Evolutionary conservation across 1,284 basidiomycete species (phyloP).

Genomic region (Ceratobasidium sp.): DNA sequence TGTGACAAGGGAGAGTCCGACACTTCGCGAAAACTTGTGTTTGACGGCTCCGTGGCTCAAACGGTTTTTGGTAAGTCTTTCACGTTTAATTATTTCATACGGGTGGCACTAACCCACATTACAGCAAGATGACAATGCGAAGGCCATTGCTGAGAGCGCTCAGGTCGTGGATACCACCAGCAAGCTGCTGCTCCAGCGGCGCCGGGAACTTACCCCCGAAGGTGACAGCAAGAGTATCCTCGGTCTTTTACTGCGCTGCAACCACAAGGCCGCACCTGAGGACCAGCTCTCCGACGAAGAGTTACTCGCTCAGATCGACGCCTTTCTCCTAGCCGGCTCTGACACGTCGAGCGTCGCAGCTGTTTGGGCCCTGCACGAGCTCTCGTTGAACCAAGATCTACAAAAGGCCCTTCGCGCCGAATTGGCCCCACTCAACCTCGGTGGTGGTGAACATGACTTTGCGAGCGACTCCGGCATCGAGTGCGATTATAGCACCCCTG

Average conservation of each 20-base stretch:
- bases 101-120: constrained; percentile 39
- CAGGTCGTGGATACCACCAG: constrained; percentile 63
- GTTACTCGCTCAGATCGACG: constrained; percentile 81
- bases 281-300: constrained; percentile 76
- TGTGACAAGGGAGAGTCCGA: constrained; percentile 71
- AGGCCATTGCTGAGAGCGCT: constrained; percentile 58
- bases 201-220: constrained; percentile 18
- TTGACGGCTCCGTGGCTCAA: constrained; percentile 70
- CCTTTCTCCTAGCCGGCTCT: constrained; percentile 79
- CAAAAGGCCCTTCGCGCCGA: constrained; percentile 73
- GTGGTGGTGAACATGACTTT: constrained; percentile 52
- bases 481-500: constrained; percentile 48
- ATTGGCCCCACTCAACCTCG: constrained; percentile 58
- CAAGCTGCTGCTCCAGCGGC: constrained; percentile 67
- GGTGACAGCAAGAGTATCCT: constrained; percentile 36
- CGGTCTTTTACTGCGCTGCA: constrained; percentile 23
- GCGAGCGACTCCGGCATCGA: constrained; percentile 51
- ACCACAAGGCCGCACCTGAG: constrained; percentile 57
- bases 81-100: constrained; percentile 66
- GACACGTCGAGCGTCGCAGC: constrained; percentile 74
- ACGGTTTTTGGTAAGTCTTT: constrained; percentile 69
- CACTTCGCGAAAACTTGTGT: constrained; percentile 65
- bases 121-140: constrained; percentile 54
- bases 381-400: constrained; percentile 67
- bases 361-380: constrained; percentile 79